These are phyloP conservation scores for Teratosphaeria nubilosa DNA, from an alignment of 2,329 filamentous ascomycete genomes.

Conservation along the genomic window DNA sequence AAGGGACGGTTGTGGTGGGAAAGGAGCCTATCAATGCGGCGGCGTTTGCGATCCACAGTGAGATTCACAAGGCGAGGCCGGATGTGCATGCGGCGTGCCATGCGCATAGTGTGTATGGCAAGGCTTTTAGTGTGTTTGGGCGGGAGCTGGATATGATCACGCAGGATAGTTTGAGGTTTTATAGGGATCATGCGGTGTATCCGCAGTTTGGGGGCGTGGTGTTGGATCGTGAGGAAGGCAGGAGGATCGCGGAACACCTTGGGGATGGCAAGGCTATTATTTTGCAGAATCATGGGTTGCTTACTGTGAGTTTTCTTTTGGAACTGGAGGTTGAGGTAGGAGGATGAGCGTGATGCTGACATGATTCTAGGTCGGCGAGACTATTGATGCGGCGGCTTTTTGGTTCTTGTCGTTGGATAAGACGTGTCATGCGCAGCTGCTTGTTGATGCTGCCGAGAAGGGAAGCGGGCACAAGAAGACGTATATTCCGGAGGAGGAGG, in stretches of 20 bases:
- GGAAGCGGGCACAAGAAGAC: slow-evolving; percentile 31
- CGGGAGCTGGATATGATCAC: slow-evolving; percentile 36
- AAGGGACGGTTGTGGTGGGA: slow-evolving; percentile 33
- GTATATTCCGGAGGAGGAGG: slow-evolving; percentile 32
- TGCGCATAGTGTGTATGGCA: slow-evolving; percentile 37
- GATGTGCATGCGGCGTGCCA: slow-evolving; percentile 33
- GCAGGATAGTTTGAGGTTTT: slow-evolving; percentile 37
- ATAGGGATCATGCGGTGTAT: slow-evolving; percentile 34
- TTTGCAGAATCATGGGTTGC: slow-evolving; percentile 35
- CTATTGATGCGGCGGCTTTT: slow-evolving; percentile 36
- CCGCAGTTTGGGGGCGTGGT: slow-evolving; percentile 37
- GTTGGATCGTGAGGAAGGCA: slow-evolving; percentile 33
- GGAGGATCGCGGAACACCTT: slow-evolving; percentile 30
- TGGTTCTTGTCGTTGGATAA: slow-evolving; percentile 38
- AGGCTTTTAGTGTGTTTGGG: slow-evolving; percentile 39
- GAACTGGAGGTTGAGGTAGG: neutral
- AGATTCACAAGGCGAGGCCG: slow-evolving; percentile 32
- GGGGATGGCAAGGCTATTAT: slow-evolving; percentile 31
- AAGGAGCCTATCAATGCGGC: slow-evolving; percentile 36
- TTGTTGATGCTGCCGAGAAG: slow-evolving; percentile 33
- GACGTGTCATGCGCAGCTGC: slow-evolving; percentile 36
- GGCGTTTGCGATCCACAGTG: slow-evolving; percentile 37
- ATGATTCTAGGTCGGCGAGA: slow-evolving; percentile 17
- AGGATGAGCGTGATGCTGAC: neutral
- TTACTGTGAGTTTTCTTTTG: slow-evolving; percentile 30